Base-by-base conservation (phyloP, 2,329 filamentous ascomycete species). In the Pseudocercospora vitis region DNA sequence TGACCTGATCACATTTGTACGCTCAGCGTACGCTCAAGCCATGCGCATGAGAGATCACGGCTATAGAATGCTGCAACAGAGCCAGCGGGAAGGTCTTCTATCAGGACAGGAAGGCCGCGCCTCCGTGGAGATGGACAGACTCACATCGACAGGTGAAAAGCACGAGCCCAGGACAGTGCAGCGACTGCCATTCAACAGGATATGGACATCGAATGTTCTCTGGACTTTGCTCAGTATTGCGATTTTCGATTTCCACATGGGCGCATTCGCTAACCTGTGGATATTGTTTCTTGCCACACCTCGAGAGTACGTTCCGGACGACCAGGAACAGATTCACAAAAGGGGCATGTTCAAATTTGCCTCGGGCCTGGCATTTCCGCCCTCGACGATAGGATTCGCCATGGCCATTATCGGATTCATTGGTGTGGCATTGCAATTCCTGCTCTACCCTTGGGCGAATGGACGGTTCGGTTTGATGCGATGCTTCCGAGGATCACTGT, bases 251-350 rank as follows among this genome's bases (percentile, higher is more conserved):
- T 83, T 89, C 64, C 86, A 89, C 71, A 78, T 89, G 63, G 86
- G 85, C 55, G 85, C 87, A 23, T 91, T 90, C 74, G 87, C 88
- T 66, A 81, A 86, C 1, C 80, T 91, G 39, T 89, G 85, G 75
- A 88, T 88, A 56, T 78, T 89, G 47, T 91, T 91, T 70, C 78
- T 91, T 40, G 89, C 88, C 1, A 87, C 86, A 0, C 85, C 86
- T 0, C 83, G 85, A 40, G 63, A 68, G 33, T 71, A 66, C 52
- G 56, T 82, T 1, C 44, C 51, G 24, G 53, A 63, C 19, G 55
- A 50, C n/a, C 24, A 53, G 9, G 16, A 21, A 3, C 62, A 65
- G 66, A 32, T 47, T 12, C 60, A 70, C 57, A 35, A 54, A 4
- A 56, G 65, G 32, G 62, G 63, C 46, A 57, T 83, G 0, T 82